These are phyloP conservation scores for Xylaria sp. DNA, from an alignment of 2,329 filamentous ascomycete genomes.

Conservation along the genomic window DNA sequence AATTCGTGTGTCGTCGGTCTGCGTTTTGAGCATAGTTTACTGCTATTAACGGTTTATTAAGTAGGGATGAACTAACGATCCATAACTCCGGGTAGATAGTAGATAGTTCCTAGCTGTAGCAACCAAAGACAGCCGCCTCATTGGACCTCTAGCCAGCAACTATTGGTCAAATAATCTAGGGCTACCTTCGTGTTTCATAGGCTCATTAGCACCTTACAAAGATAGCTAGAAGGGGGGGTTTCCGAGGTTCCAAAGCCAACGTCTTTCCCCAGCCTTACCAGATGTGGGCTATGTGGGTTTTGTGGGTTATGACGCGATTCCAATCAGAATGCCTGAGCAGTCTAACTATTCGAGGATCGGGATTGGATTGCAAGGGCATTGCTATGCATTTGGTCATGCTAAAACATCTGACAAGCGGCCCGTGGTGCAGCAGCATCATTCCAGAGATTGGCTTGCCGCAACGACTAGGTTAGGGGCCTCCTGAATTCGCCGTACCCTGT, in stretches of 20 bases:
- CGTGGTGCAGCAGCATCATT: conserved; percentile 28
- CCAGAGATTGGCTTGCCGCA: conserved; percentile 12
- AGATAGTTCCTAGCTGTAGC: not conserved
- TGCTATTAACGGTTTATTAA: conserved; percentile 16
- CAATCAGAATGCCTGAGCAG: conserved; percentile 14
- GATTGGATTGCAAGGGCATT: conserved; percentile 18
- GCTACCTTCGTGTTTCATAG: conserved; percentile 28
- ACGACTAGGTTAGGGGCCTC: not conserved
- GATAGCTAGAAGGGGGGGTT: conserved; percentile 13
- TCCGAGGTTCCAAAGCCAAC: conserved; percentile 19
- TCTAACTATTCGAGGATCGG: conserved; percentile 15
- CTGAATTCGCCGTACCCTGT: not conserved
- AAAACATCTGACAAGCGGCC: conserved; percentile 28
- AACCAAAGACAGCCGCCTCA: conserved; percentile 22
- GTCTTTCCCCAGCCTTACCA: conserved; percentile 30
- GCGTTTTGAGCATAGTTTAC: conserved; percentile 24
- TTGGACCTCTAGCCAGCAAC: conserved; percentile 14
- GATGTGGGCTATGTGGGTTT: conserved; percentile 25
- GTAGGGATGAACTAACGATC: not conserved
- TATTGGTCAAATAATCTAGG: conserved; percentile 3
- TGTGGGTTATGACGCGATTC: conserved; percentile 35
- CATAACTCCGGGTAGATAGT: conserved; percentile 11
- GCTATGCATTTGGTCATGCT: conserved; percentile 20
- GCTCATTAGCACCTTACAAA: conserved; percentile 19
- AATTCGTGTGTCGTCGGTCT: conserved; percentile 6